Percentiles rank a stretch among this genome's conserved stretches.
Evolutionary conservation across 305 asterid species (phyloP).

Genomic region (Solanum hybrid): DNA sequence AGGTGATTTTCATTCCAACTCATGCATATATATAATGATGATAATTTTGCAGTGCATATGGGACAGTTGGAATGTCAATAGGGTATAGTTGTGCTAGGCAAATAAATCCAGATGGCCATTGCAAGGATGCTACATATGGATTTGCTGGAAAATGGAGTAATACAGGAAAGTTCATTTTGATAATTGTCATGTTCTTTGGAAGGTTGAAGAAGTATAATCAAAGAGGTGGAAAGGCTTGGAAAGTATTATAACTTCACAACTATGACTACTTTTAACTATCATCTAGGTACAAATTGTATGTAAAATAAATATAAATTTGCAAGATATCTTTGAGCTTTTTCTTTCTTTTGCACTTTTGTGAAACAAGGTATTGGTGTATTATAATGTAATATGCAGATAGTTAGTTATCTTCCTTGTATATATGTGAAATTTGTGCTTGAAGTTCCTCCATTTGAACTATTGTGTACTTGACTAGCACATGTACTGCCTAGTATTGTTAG

Average conservation of each 20-base stretch:
- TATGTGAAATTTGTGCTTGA: not conserved
- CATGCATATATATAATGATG: not conserved
- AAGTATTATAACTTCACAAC: constrained; percentile 1
- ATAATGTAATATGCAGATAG: not conserved
- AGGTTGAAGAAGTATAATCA: constrained; percentile 37
- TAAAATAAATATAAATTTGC: not conserved
- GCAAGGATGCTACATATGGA: constrained; percentile 35
- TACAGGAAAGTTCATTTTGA: constrained; percentile 35
- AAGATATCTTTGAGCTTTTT: not conserved
- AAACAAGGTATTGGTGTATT: not conserved
- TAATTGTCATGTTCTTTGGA: constrained; percentile 54
- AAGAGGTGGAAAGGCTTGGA: constrained; percentile 42
- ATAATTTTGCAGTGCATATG: constrained; percentile 39
- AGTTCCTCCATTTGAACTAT: too few species aligned
- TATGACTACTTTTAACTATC: not conserved
- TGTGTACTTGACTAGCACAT: too few species aligned
- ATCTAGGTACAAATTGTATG: not conserved
- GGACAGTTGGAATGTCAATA: constrained; percentile 52
- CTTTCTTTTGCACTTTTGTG: not conserved
- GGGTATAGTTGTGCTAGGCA: constrained; percentile 50
- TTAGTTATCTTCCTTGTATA: not conserved
- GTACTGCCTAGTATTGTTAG: too few species aligned
- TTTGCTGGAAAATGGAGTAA: constrained; percentile 55
- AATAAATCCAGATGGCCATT: constrained; percentile 12
- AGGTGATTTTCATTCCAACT: not conserved